These are phyloP conservation scores for Murraya paniculata DNA, from an alignment of 345 rosid species.

Conservation along the genomic window DNA sequence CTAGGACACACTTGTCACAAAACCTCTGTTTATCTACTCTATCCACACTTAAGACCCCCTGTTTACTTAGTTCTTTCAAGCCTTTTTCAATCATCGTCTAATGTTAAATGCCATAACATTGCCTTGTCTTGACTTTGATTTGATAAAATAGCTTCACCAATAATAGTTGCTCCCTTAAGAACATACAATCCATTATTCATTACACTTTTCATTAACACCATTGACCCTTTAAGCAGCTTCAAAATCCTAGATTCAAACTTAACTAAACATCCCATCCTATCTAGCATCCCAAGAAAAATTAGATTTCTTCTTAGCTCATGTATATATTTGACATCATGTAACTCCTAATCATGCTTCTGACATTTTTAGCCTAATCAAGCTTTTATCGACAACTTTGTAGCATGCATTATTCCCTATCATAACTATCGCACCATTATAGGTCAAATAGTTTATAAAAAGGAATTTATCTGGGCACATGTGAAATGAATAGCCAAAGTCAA, in stretches of 20 bases:
- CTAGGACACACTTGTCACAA: not conserved
- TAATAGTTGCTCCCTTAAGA: accelerated
- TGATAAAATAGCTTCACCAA: not conserved
- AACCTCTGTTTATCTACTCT: not conserved
- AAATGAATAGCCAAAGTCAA: too few relatives aligned
- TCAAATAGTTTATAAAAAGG: too few relatives aligned
- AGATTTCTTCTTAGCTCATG: not conserved
- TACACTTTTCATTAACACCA: not conserved
- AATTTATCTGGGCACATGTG: too few relatives aligned
- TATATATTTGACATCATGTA: not conserved
- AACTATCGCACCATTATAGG: not conserved
- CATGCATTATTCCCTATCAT: not conserved
- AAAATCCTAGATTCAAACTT: not conserved
- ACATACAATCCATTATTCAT: not conserved
- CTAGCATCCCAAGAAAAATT: not conserved
- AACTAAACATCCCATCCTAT: not conserved
- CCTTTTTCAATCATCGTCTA: not conserved
- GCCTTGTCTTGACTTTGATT: not conserved
- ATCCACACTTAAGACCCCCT: not conserved
- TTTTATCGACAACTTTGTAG: too few relatives aligned
- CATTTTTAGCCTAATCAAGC: not conserved
- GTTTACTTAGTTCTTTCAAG: not conserved
- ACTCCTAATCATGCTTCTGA: not conserved
- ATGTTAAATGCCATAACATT: not conserved
- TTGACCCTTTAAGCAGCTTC: not conserved